phyloP scores from a whole-genome alignment of 441 rosid genomes.

The Dalechampia spathulata region DNA sequence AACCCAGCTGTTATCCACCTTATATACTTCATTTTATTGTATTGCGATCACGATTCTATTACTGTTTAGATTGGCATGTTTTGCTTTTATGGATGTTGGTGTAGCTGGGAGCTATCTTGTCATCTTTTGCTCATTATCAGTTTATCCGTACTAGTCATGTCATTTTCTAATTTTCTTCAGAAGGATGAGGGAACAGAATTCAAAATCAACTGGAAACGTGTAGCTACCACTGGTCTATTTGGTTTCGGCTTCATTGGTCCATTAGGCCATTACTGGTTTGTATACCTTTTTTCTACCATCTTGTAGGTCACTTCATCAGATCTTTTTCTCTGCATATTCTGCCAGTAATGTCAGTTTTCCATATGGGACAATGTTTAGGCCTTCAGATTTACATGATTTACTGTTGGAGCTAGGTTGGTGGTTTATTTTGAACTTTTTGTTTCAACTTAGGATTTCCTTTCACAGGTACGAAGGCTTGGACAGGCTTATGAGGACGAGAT shows the following conservation, averaged over 20 bases:
- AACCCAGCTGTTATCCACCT: not conserved
- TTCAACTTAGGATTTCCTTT: not conserved
- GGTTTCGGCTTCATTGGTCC: conserved; percentile 97
- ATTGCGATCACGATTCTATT: not conserved
- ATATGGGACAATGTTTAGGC: not conserved
- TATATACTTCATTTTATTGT: not conserved
- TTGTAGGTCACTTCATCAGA: conserved; percentile 11
- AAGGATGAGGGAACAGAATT: conserved; percentile 54
- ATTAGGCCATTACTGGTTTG: conserved; percentile 92
- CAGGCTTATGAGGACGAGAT: conserved; percentile 55
- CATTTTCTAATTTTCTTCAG: conserved; percentile 15
- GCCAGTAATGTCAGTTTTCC: not conserved
- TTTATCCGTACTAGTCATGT: conserved; percentile 13
- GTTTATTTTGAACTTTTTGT: too few species aligned
- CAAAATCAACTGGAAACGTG: conserved; percentile 82
- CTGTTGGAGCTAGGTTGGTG: not conserved
- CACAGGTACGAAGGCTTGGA: conserved; percentile 87
- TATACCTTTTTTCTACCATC: conserved; percentile 15
- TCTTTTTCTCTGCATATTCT: not conserved
- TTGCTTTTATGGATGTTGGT: conserved; percentile 1
- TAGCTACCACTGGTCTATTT: conserved; percentile 69
- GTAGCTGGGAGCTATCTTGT: conserved; percentile 1
- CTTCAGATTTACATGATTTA: not conserved
- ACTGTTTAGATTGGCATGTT: not conserved
- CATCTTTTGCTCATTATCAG: not conserved